Evolutionary conservation across 805 yeast genomes (phyloP), one percentile per base, ranked within the genome.

Genomic region (Clavispora phyllophila): DNA sequence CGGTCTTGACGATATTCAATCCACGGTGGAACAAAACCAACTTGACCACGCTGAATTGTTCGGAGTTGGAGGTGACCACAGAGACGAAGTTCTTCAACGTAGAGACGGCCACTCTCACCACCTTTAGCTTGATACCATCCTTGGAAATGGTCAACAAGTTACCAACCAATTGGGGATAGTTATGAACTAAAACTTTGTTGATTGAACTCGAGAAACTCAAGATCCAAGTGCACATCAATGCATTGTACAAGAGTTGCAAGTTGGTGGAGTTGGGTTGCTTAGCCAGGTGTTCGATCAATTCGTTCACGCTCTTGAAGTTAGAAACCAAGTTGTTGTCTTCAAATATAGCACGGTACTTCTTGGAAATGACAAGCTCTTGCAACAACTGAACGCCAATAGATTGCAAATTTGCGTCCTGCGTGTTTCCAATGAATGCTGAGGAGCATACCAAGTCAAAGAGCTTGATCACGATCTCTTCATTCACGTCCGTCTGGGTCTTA

Each of bases 81-180:
- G 54, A 58, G 39, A 82, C 68, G 39, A 84, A 70, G 56, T 85
- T 85, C 55, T 79, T 66, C 50, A 90, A 68, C 32, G 84, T 79
- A 1, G 95, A 82, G 22, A 89, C 73, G n/a, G 93, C 75, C 35
- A 93, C 71, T 59, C 99, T 76, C 25, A 88, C 85, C 42, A 93
- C 80, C 69, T 93, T 93, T 66, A 90, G 95, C 70, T 93, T 93
- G 51, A 91, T 86, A 2, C 96, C 87, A 44, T 80, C 79, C 58
- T 84, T 86, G 23, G 89, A 79, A 37, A 87, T 72, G 31, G 65
- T 63, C 47, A 77, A 72, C 66, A 75, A 73, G 62, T 57, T 70
- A 37, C 69, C 81, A 42, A 76, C 75, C 57, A 76, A 65, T 47
- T 68, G 77, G n/a, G 70, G 78, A 65, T 68, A 87, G 51, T 66